These are phyloP conservation scores for Hymenoscyphus infarciens DNA, from an alignment of 2,329 filamentous ascomycete species.

Conservation along the genomic window DNA sequence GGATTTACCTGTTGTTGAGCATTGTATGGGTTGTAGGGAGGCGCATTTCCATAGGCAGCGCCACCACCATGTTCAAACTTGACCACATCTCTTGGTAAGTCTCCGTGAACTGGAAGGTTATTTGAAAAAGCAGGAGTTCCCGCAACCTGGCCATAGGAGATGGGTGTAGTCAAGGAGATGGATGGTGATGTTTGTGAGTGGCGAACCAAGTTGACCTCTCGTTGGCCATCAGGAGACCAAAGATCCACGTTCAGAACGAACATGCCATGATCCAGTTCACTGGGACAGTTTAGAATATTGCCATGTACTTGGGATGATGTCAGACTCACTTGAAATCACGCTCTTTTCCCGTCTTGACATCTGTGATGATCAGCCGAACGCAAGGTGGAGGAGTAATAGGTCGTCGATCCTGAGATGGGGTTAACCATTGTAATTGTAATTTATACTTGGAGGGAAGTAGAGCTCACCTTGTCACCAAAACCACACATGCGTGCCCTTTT, in stretches of 20 bases:
- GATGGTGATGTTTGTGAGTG: constrained; percentile 66
- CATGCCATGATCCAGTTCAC: constrained; percentile 65
- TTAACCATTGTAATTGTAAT: background rate
- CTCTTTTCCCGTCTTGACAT: constrained; percentile 71
- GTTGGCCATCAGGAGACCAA: constrained; percentile 57
- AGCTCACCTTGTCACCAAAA: constrained; percentile 88
- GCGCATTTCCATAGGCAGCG: constrained; percentile 17
- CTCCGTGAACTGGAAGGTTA: constrained; percentile 19
- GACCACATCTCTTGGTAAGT: constrained; percentile 15
- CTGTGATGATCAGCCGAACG: constrained; percentile 75
- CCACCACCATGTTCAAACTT: constrained; percentile 20
- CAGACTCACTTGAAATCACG: constrained; percentile 72
- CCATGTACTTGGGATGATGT: background rate
- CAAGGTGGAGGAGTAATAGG: constrained; percentile 96
- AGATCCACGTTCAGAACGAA: constrained; percentile 68
- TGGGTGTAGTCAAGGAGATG: constrained; percentile 76
- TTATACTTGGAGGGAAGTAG: background rate
- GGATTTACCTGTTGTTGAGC: constrained; percentile 28
- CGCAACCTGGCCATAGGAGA: constrained; percentile 63
- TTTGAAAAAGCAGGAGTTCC: constrained; percentile 35
- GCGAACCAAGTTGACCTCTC: constrained; percentile 66
- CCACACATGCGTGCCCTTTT: constrained; percentile 95
- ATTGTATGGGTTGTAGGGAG: constrained; percentile 24
- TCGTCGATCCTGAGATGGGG: constrained; percentile 68
- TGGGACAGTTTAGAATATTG: constrained; percentile 34